Evolutionary conservation across 2,329 filamentous ascomycete species (phyloP).

Genomic region (Fusarium coicis): DNA sequence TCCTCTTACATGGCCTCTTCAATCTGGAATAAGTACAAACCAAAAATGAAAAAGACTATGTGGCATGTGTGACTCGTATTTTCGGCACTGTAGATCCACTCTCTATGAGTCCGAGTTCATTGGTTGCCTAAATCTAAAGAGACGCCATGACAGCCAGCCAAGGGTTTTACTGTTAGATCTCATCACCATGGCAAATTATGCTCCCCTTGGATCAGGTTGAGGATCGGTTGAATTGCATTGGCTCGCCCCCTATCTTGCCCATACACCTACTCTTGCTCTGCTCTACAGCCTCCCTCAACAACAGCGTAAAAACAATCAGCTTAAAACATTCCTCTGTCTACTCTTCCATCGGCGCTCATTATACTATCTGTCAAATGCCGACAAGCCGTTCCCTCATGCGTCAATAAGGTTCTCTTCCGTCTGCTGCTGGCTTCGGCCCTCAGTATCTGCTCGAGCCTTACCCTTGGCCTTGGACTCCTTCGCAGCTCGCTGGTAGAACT

Average conservation of each 20-base stretch:
- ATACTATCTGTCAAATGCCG: slow-evolving; percentile 42
- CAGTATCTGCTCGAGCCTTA: slow-evolving; percentile 61
- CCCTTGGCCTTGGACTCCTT: slow-evolving; percentile 72
- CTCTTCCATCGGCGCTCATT: slow-evolving; percentile 41
- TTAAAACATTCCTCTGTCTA: slow-evolving; percentile 38
- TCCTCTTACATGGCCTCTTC: neutral
- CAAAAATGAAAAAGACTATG: slow-evolving; percentile 30
- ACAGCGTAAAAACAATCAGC: slow-evolving; percentile 39
- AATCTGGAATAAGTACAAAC: neutral
- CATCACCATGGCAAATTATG: slow-evolving; percentile 31
- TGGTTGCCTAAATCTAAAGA: slow-evolving; percentile 10
- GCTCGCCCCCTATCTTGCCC: slow-evolving; percentile 46
- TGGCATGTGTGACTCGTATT: slow-evolving; percentile 22
- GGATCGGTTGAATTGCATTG: slow-evolving; percentile 46
- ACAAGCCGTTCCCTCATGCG: slow-evolving; percentile 53
- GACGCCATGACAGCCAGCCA: slow-evolving; percentile 19
- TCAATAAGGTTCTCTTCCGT: slow-evolving; percentile 71
- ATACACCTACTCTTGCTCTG: slow-evolving; percentile 40
- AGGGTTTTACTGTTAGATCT: neutral
- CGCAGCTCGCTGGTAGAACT: slow-evolving; percentile 80
- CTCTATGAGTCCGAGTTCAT: slow-evolving; percentile 25
- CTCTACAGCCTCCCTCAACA: slow-evolving; percentile 30
- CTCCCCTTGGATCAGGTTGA: slow-evolving; percentile 2
- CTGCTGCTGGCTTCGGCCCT: slow-evolving; percentile 53
- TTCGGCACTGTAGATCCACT: slow-evolving; percentile 41